Conservation (phyloP, 2,329 filamentous ascomycete genomes). For the Trichoderma arundinaceum region DNA sequence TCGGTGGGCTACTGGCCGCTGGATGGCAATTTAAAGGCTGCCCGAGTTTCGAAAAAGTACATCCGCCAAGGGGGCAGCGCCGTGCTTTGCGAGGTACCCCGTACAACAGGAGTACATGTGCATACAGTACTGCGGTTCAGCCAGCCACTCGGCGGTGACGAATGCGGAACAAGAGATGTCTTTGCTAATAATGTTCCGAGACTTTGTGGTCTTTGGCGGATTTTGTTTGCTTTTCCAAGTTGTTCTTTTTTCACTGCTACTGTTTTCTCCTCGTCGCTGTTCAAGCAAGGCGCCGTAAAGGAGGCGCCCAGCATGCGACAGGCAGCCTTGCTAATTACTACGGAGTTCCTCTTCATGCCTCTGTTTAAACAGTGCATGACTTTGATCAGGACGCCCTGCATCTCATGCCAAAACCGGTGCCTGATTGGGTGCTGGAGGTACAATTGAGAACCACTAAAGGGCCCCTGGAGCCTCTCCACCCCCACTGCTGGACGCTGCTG, state of each 20-base stretch:
- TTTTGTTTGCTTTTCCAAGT: not conserved
- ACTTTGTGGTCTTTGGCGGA: not conserved
- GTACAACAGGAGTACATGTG: constrained; percentile 24
- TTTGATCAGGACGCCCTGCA: constrained; percentile 17
- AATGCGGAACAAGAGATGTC: not conserved
- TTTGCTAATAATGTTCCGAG: not conserved
- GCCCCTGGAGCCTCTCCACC: constrained; percentile 25
- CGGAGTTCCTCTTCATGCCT: constrained; percentile 25
- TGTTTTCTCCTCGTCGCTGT: not conserved
- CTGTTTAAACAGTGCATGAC: constrained; percentile 27
- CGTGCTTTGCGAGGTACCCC: constrained; percentile 16
- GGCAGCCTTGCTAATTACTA: not conserved
- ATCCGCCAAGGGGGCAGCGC: constrained; percentile 9
- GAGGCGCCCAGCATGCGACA: constrained; percentile 7
- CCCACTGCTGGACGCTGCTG: constrained; percentile 25
- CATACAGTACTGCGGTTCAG: constrained; percentile 16
- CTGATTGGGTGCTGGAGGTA: constrained; percentile 29
- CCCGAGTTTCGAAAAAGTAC: constrained; percentile 13
- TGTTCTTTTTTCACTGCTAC: not conserved
- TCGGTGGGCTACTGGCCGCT: constrained; percentile 13
- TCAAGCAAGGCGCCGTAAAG: not conserved
- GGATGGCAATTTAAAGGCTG: constrained; percentile 24
- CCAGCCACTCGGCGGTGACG: constrained; percentile 22
- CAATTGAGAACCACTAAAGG: constrained; percentile 14
- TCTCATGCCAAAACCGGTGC: constrained; percentile 21